Evolutionary conservation across 768 basidiomycete genomes (phyloP), one percentile per base, ranked within the genome.

Genomic region (Postia placenta): DNA sequence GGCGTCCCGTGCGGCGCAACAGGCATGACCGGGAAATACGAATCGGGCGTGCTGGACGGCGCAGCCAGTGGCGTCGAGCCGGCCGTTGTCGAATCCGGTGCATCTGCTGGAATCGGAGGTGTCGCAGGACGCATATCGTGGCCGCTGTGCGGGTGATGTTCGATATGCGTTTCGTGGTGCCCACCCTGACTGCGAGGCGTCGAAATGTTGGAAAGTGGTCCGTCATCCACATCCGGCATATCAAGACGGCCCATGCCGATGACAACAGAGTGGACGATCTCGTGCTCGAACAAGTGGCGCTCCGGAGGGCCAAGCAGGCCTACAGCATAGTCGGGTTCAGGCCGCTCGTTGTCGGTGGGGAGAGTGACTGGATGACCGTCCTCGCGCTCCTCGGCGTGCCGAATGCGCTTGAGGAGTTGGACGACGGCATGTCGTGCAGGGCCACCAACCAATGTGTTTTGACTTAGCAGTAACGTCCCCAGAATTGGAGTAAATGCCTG

Each of bases 401-500:
- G 75, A 52, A 94, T 78, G 33, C 87, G 76, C 35, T 75, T 73
- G 26, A 96, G 72, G 42, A 95, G 70, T 55, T 88, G 79, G 15
- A 94, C 90, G 48, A 96, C 76, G 2, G 86, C 82, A 43, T 75
- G 73, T 52, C 91, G 79, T 17, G 91, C 81, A 2, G 81, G 75
- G 24, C 81, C 82, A 42, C 85, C 83, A 27, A 96, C 83, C 42
- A 76, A 68, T 42, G 77, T 73, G 57, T 89, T 92, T 23, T 84
- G 76, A 61, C 85, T 91, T 39, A 97, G 80, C 12, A 98, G 76
- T 24, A 98, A 72, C 0, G 88, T 87, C 37, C 90, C 93, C 25
- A 98, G 76, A 42, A 96, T 85, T 11, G 91, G 90, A 2, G 92
- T 96, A 66, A 98, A 98, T 4, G 86, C 80, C 58, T 88, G 85